Evolutionary conservation across 176 grass and related monocot genomes (phyloP).

Genomic region (Oryza nivara): DNA sequence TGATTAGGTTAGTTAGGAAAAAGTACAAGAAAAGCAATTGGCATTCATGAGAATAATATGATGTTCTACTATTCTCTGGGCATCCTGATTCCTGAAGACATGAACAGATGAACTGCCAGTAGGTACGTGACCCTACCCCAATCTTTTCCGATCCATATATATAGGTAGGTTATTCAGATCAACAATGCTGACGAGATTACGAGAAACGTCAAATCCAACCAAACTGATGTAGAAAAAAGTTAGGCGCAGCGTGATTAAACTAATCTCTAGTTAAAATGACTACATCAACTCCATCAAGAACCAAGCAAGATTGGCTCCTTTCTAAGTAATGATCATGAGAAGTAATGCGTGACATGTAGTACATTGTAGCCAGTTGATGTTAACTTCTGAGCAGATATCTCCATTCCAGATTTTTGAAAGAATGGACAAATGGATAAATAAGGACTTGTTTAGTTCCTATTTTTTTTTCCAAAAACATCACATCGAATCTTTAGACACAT

Average conservation of each 20-base stretch:
- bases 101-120: background rate
- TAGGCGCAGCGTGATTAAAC: background rate
- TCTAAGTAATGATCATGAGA: background rate
- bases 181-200: background rate
- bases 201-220: constrained; percentile 12
- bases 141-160: background rate
- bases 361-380: background rate
- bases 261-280: background rate
- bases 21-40: background rate
- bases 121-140: background rate
- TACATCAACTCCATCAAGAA: background rate
- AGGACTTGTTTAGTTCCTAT: too few species aligned
- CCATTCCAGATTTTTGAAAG: background rate
- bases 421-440: background rate
- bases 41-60: background rate
- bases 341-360: background rate
- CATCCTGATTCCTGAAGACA: background rate
- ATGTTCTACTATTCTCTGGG: background rate
- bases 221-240: background rate
- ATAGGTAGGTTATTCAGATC: background rate
- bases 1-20: background rate
- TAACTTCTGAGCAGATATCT: background rate
- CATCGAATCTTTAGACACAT: too few species aligned
- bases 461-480: too few species aligned
- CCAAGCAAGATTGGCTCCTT: background rate